These are phyloP conservation scores for Paraconiothyrium brasiliense DNA, from an alignment of 2,329 filamentous ascomycete species.

Conservation along the genomic window DNA sequence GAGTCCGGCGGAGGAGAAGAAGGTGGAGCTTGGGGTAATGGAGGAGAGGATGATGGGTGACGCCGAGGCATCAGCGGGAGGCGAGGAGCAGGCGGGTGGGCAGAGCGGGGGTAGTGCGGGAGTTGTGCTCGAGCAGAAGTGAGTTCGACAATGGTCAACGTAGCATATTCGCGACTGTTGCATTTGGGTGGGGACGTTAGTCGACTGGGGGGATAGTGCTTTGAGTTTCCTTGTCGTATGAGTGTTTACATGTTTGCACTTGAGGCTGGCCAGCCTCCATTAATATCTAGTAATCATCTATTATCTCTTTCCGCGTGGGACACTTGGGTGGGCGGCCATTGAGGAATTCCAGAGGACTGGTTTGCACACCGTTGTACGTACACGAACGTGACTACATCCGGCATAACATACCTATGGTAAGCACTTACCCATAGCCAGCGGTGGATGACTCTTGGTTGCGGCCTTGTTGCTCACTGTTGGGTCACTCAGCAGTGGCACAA, in stretches of 20 bases:
- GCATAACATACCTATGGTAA: too few species aligned
- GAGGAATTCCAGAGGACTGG: too few species aligned
- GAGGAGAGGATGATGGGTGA: neutral
- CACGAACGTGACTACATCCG: too few species aligned
- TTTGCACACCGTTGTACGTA: too few species aligned
- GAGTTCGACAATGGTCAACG: neutral
- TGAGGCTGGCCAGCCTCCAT: constrained; percentile 12
- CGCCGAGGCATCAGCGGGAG: neutral
- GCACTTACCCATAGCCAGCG: too few species aligned
- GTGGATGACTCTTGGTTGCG: too few species aligned
- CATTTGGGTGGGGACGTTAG: neutral
- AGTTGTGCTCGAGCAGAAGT: neutral
- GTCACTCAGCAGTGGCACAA: too few species aligned
- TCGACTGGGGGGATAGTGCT: neutral
- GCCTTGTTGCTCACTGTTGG: too few species aligned
- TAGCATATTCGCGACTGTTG: constrained; percentile 8
- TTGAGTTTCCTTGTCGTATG: neutral
- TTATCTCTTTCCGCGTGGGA: neutral
- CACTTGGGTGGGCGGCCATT: too few species aligned
- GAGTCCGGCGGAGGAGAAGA: constrained; percentile 11
- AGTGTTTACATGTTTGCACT: neutral
- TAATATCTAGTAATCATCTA: neutral
- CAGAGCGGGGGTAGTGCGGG: constrained; percentile 13
- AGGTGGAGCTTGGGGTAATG: constrained; percentile 13
- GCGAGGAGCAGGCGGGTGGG: neutral